A percentile compares a stretch with the other conserved stretches of the same genome.
Evolutionary conservation across 2,329 filamentous ascomycete genomes (phyloP).

Genomic region (Verticillium isaacii): DNA sequence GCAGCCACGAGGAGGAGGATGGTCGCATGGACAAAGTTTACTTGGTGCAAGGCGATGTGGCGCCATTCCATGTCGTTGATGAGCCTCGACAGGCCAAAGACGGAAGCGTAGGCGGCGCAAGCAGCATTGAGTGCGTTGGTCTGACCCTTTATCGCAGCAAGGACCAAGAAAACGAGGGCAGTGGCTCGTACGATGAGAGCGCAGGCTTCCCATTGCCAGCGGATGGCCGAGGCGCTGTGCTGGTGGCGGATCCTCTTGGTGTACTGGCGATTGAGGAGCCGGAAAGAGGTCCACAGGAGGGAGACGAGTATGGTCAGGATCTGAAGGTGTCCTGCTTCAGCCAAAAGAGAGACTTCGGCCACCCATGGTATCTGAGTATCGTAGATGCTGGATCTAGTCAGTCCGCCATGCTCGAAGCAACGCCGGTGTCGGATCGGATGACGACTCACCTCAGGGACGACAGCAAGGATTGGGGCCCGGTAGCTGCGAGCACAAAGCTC

Average conservation of each 20-base stretch:
- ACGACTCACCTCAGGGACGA: not conserved
- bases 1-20: constrained; percentile 29
- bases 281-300: constrained; percentile 25
- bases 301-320: constrained; percentile 30
- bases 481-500: not conserved
- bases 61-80: constrained; percentile 37
- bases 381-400: not conserved
- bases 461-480: not conserved
- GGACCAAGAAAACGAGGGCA: constrained; percentile 31
- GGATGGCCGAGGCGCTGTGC: constrained; percentile 30
- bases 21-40: constrained; percentile 38
- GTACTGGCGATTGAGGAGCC: constrained; percentile 26
- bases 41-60: constrained; percentile 40
- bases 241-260: constrained; percentile 17
- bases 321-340: constrained; percentile 36
- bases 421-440: not conserved
- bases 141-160: constrained; percentile 26
- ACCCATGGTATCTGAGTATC: not conserved
- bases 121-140: constrained; percentile 30
- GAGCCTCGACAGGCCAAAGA: constrained; percentile 38
- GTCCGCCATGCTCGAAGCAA: not conserved
- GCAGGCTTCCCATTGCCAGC: constrained; percentile 35
- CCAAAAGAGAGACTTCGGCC: constrained; percentile 9
- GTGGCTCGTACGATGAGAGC: constrained; percentile 35
- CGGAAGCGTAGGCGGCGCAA: constrained; percentile 33